Percentiles rank a stretch among this genome's conserved stretches.
Conservation (phyloP, 2,329 filamentous ascomycete genomes). For the Chaetoscypha palmicola region DNA sequence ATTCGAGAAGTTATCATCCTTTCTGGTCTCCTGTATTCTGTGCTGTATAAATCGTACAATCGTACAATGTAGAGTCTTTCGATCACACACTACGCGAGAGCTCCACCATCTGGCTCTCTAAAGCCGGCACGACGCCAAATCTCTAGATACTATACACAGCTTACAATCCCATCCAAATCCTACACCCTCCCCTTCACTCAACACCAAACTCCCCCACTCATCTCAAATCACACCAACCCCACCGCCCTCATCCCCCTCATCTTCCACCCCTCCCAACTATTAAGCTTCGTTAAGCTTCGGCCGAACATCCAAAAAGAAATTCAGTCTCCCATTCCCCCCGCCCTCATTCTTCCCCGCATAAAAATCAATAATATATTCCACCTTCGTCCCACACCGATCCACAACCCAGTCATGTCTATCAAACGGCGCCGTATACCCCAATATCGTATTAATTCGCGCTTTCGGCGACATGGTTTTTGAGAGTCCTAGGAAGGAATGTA, state of each 20-base stretch:
- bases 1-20: no score
- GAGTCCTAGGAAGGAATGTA: constrained; percentile 77
- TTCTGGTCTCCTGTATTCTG: no score
- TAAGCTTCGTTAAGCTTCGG: constrained; percentile 66
- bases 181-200: no score
- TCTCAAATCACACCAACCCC: constrained; percentile 38
- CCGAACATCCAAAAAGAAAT: constrained; percentile 61
- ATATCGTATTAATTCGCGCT: constrained; percentile 71
- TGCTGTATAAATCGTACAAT: no score
- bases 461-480: constrained; percentile 67
- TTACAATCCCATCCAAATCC: no score
- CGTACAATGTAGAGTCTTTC: no score
- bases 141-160: no score
- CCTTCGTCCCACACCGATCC: constrained; percentile 73
- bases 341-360: constrained; percentile 61
- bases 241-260: constrained; percentile 51
- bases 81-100: no score
- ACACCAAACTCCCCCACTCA: constrained; percentile 1
- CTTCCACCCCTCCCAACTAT: constrained; percentile 60
- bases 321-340: constrained; percentile 39
- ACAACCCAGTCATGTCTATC: constrained; percentile 97
- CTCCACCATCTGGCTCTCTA: no score
- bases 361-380: constrained; percentile 98
- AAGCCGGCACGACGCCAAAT: no score
- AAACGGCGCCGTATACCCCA: constrained; percentile 89